Percentiles rank a stretch among this genome's conserved stretches.
Conservation (phyloP, 257 asterid genomes). For the Solanum infundibuliforme region DNA sequence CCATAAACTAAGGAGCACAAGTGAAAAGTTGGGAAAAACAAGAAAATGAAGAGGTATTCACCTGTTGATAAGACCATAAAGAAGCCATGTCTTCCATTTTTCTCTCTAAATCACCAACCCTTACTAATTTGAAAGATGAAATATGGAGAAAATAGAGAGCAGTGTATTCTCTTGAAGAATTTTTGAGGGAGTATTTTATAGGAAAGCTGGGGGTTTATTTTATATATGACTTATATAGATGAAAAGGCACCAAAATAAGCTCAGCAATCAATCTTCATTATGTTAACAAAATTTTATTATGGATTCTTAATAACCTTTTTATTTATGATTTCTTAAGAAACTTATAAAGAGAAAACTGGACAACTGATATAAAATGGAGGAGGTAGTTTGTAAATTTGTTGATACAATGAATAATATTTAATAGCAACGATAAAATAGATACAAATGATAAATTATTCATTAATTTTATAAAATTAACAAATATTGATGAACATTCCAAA, state of each 20-base stretch:
- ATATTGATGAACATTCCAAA: rapidly evolving
- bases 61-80: slow-evolving; percentile 62
- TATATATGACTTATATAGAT: slow-evolving; percentile 30
- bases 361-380: background rate
- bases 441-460: too few relatives aligned
- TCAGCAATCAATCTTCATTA: slow-evolving; percentile 11
- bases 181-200: slow-evolving; percentile 7
- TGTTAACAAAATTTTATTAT: slow-evolving; percentile 4
- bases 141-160: background rate
- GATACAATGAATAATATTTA: too few relatives aligned
- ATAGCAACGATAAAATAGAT: too few relatives aligned
- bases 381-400: too few relatives aligned
- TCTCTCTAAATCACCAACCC: background rate
- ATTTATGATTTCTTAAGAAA: too few relatives aligned
- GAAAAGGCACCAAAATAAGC: slow-evolving; percentile 2
- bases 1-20: background rate
- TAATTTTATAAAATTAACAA: too few relatives aligned
- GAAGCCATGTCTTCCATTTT: slow-evolving; percentile 56
- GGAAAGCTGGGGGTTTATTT: slow-evolving; percentile 4
- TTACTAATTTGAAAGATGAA: background rate
- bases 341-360: too few relatives aligned
- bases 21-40: background rate
- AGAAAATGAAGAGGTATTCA: slow-evolving; percentile 6
- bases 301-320: slow-evolving; percentile 23
- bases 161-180: background rate